Percentiles rank a stretch among this genome's conserved stretches.
phyloP scores from a whole-genome alignment of 192 early-diverging fungal genomes.

The Backusella psychrophila region DNA sequence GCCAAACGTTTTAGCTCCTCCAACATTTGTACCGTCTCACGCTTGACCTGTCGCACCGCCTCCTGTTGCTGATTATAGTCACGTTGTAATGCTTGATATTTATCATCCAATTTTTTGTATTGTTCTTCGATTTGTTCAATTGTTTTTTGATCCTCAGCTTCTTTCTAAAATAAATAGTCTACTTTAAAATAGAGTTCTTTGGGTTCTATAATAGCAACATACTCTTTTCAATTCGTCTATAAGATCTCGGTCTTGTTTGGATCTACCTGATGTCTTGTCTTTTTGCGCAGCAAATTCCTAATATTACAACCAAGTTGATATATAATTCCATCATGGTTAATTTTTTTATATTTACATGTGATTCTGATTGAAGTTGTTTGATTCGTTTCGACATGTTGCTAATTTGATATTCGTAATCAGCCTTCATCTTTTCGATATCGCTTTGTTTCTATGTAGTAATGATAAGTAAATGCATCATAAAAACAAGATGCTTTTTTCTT shows the following conservation, averaged over 20 bases:
- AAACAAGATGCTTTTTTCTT: background rate
- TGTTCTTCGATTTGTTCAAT: constrained; percentile 19
- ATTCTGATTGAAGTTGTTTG: constrained; percentile 57
- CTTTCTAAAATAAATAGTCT: background rate
- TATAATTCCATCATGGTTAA: background rate
- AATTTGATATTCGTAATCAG: constrained; percentile 67
- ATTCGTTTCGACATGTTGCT: constrained; percentile 60
- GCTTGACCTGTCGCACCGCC: constrained; percentile 67
- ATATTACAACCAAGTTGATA: background rate
- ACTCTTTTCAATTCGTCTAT: background rate
- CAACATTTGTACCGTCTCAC: constrained; percentile 68
- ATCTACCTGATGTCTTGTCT: constrained; percentile 4
- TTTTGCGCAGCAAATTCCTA: background rate
- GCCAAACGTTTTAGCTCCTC: constrained; percentile 66
- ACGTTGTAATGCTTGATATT: constrained; percentile 61
- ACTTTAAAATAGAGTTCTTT: background rate
- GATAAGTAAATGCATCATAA: background rate
- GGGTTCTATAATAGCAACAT: background rate
- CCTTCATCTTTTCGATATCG: constrained; percentile 13
- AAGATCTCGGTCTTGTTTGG: background rate
- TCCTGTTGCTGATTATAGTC: constrained; percentile 72
- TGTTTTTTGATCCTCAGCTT: constrained; percentile 7
- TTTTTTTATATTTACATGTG: constrained; percentile 10
- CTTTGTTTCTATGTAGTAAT: background rate
- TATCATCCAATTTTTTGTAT: constrained; percentile 22